A percentile compares a stretch with the other conserved stretches of the same genome.
phyloP scores from a whole-genome alignment of 2,329 filamentous ascomycete genomes.

The Penicillium fuscoglaucum region DNA sequence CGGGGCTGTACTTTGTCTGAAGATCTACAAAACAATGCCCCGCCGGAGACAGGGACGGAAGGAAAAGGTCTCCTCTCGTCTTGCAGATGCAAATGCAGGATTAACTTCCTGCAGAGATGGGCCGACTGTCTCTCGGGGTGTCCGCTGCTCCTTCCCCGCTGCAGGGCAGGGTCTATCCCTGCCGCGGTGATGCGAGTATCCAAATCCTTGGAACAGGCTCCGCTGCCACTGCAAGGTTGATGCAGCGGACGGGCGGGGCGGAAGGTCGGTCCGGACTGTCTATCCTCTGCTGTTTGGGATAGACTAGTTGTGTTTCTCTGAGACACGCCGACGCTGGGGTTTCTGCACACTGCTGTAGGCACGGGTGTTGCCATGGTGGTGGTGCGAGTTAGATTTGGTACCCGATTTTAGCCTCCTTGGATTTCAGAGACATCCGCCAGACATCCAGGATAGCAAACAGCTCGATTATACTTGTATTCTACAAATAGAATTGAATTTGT shows the following conservation, averaged over 20 bases:
- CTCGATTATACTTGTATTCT: neutral
- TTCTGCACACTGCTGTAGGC: conserved; percentile 5
- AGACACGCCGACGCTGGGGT: conserved; percentile 16
- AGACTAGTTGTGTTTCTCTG: conserved; percentile 8
- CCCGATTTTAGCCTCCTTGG: neutral
- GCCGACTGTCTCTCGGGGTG: conserved; percentile 2
- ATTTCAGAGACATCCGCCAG: neutral
- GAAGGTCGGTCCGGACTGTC: conserved; percentile 13
- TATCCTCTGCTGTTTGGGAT: neutral
- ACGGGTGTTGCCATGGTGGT: conserved; percentile 13
- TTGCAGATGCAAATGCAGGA: neutral
- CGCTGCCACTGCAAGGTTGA: conserved; percentile 21
- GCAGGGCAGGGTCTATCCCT: conserved; percentile 11
- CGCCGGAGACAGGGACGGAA: neutral
- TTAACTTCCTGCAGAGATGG: conserved; percentile 3
- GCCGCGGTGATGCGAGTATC: conserved; percentile 3
- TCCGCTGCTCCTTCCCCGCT: conserved; percentile 13
- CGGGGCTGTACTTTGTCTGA: neutral
- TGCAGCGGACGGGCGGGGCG: conserved; percentile 6
- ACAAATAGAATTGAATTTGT: neutral
- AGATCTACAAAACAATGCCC: neutral
- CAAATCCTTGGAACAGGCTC: conserved; percentile 9
- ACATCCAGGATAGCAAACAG: neutral
- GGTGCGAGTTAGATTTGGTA: neutral
- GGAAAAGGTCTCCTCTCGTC: neutral